Evolutionary conservation across 2,329 filamentous ascomycete species (phyloP).

Genomic region (Metarhizium rileyi): DNA sequence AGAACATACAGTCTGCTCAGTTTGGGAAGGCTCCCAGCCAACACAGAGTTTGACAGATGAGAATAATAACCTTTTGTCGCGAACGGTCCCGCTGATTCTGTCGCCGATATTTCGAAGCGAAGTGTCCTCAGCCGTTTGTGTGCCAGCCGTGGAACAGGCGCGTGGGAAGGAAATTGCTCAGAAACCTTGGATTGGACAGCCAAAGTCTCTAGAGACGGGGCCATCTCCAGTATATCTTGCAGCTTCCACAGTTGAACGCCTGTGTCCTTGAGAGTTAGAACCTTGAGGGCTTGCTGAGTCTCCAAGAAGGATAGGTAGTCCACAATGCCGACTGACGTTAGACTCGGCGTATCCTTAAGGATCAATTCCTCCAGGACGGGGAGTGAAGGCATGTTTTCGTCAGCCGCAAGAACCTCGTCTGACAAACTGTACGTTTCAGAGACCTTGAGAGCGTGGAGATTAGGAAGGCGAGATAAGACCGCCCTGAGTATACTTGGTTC

Average conservation of each 20-base stretch:
- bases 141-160: constrained; percentile 47
- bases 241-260: constrained; percentile 55
- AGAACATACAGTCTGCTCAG: constrained; percentile 75
- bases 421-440: constrained; percentile 59
- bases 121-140: constrained; percentile 63
- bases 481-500: constrained; percentile 62
- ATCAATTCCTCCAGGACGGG: constrained; percentile 66
- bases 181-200: constrained; percentile 42
- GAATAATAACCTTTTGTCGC: constrained; percentile 62
- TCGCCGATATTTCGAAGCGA: constrained; percentile 71
- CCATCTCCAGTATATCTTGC: constrained; percentile 49
- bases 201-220: constrained; percentile 47
- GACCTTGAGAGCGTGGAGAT: constrained; percentile 66
- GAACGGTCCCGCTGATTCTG: constrained; percentile 46
- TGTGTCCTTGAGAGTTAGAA: constrained; percentile 62
- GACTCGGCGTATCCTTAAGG: constrained; percentile 58
- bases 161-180: constrained; percentile 38
- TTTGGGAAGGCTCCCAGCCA: constrained; percentile 63
- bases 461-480: constrained; percentile 56
- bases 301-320: constrained; percentile 55
- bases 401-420: constrained; percentile 64
- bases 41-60: constrained; percentile 76
- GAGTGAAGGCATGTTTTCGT: constrained; percentile 58
- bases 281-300: constrained; percentile 50
- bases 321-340: constrained; percentile 63